Evolutionary conservation across 2,329 filamentous ascomycete genomes (phyloP).

Genomic region (Drechslera avenae): DNA sequence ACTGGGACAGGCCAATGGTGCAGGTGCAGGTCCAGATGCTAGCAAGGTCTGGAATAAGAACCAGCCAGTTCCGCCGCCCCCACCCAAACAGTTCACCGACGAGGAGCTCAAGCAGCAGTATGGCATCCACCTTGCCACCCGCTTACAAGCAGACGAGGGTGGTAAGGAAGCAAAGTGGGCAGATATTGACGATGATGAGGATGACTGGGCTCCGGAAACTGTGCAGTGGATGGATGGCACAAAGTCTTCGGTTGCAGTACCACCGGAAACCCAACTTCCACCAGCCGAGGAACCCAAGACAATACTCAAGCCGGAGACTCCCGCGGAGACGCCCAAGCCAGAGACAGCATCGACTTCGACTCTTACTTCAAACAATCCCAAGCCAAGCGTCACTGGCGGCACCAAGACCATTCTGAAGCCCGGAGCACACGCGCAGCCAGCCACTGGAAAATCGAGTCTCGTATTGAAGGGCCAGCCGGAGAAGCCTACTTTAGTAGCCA

Average conservation of each 20-base stretch:
- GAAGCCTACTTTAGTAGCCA: constrained; percentile 74
- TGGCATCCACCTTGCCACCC: constrained; percentile 82
- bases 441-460: constrained; percentile 57
- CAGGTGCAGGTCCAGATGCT: constrained; percentile 68
- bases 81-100: constrained; percentile 82
- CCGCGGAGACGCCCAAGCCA: constrained; percentile 49
- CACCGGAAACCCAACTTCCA: constrained; percentile 45
- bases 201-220: constrained; percentile 83
- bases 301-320: constrained; percentile 28
- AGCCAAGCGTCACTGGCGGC: constrained; percentile 44
- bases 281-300: constrained; percentile 37
- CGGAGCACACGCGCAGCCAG: constrained; percentile 45
- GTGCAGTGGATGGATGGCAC: constrained; percentile 90
- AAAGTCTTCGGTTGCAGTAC: constrained; percentile 73
- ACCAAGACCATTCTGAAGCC: constrained; percentile 58
- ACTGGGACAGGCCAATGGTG: constrained; percentile 63
- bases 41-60: constrained; percentile 90
- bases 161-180: constrained; percentile 84
- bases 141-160: constrained; percentile 73
- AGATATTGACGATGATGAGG: constrained; percentile 86
- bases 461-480: constrained; percentile 71
- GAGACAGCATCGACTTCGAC: constrained; percentile 20
- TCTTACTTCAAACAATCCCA: constrained; percentile 43
- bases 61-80: constrained; percentile 71
- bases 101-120: constrained; percentile 84